Percentiles rank a stretch among this genome's conserved stretches.
phyloP scores from a whole-genome alignment of 768 basidiomycete species.

The Dioszegia hungarica region DNA sequence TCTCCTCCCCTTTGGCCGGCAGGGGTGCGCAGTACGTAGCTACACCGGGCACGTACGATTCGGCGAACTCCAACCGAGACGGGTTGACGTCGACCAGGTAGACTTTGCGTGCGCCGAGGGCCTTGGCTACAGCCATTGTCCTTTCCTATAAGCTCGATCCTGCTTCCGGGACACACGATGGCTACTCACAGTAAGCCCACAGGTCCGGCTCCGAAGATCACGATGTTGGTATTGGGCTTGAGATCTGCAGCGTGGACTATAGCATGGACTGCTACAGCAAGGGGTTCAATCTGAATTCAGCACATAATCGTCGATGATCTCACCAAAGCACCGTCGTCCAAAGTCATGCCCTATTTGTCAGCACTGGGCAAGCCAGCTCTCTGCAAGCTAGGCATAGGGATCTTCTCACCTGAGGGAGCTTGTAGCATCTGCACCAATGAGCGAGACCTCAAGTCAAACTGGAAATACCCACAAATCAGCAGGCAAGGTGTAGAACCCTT shows the following conservation, averaged over 20 bases:
- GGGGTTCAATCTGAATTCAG: conserved; percentile 64
- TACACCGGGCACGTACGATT: conserved; percentile 66
- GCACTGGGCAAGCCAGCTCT: too few relatives aligned
- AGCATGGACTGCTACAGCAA: conserved; percentile 89
- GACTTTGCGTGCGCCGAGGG: conserved; percentile 75
- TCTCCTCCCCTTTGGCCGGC: conserved; percentile 58
- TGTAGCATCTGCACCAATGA: conserved; percentile 12
- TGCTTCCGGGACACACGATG: too few relatives aligned
- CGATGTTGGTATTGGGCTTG: conserved; percentile 66
- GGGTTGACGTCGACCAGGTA: conserved; percentile 61
- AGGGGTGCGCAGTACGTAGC: conserved; percentile 50
- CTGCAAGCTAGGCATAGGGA: too few relatives aligned
- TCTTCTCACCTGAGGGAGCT: conserved; percentile 16
- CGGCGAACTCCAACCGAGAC: conserved; percentile 75
- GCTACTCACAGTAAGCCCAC: conserved; percentile 66
- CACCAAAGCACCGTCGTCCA: conserved; percentile 86
- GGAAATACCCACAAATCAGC: conserved; percentile 57
- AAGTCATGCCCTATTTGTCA: conserved; percentile 57
- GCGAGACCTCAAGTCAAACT: neutral
- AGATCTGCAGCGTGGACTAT: conserved; percentile 69
- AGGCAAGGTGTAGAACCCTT: conserved; percentile 75
- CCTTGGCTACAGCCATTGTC: conserved; percentile 81
- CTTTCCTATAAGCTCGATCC: conserved; percentile 1
- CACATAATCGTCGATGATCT: neutral
- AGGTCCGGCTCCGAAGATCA: conserved; percentile 79